Evolutionary conservation across 2,329 filamentous ascomycete species (phyloP).

Genomic region (Leptographium flavum): DNA sequence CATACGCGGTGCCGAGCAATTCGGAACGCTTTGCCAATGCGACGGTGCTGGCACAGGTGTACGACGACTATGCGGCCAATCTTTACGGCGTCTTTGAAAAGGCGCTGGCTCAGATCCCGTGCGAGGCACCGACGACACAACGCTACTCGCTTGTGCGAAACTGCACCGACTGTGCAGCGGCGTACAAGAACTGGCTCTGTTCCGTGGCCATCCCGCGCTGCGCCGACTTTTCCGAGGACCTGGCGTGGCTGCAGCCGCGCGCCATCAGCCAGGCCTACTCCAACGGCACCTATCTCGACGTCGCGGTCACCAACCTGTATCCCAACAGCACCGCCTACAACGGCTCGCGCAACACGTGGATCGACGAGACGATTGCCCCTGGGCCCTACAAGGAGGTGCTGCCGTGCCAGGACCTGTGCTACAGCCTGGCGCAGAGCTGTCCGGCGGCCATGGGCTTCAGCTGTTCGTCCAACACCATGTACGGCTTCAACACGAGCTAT

Average conservation of each 20-base stretch:
- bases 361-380: slow-evolving; percentile 58
- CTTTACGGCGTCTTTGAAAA: slow-evolving; percentile 70
- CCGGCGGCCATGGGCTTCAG: slow-evolving; percentile 60
- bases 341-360: slow-evolving; percentile 53
- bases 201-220: slow-evolving; percentile 86
- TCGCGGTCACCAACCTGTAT: slow-evolving; percentile 16
- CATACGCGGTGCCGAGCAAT: slow-evolving; percentile 84
- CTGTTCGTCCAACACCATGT: slow-evolving; percentile 44
- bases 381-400: slow-evolving; percentile 91
- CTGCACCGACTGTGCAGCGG: slow-evolving; percentile 61
- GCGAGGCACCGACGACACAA: slow-evolving; percentile 58
- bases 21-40: slow-evolving; percentile 44
- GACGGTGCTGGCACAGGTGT: slow-evolving; percentile 50
- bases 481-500: slow-evolving; percentile 33
- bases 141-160: slow-evolving; percentile 67
- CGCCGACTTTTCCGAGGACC: slow-evolving; percentile 52
- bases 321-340: slow-evolving; percentile 27
- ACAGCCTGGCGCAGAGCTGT: slow-evolving; percentile 71
- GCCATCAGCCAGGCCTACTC: slow-evolving; percentile 59
- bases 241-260: slow-evolving; percentile 47
- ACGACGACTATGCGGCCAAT: slow-evolving; percentile 58
- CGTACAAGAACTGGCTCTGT: slow-evolving; percentile 94
- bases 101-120: slow-evolving; percentile 71
- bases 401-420: slow-evolving; percentile 80
- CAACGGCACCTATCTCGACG: slow-evolving; percentile 36